These are phyloP conservation scores for Bacterosira constricta DNA, from an alignment of 108 stramenopile genomes.

Conservation along the genomic window DNA sequence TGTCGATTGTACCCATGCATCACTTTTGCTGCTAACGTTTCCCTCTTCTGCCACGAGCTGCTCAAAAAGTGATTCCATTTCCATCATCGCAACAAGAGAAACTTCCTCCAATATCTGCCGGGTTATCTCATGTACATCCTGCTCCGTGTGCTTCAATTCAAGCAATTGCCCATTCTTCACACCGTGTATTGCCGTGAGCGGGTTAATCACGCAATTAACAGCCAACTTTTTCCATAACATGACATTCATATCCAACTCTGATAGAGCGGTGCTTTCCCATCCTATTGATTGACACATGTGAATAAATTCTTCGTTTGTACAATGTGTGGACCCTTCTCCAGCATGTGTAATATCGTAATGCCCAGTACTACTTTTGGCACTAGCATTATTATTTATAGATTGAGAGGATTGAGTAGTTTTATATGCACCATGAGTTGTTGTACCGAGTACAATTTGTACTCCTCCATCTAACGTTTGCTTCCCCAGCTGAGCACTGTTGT, in stretches of 20 bases:
- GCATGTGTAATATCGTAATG: slow-evolving; percentile 39
- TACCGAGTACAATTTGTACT: slow-evolving; percentile 27
- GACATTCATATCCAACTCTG: slow-evolving; percentile 43
- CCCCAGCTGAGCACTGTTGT: not conserved
- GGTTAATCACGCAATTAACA: slow-evolving; percentile 80
- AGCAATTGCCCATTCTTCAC: slow-evolving; percentile 38
- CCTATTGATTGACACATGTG: slow-evolving; percentile 10
- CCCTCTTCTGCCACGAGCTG: not conserved
- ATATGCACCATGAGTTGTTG: slow-evolving; percentile 50
- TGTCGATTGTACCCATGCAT: slow-evolving; percentile 5
- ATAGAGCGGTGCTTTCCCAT: not conserved
- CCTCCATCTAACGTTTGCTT: not conserved
- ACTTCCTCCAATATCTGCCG: slow-evolving; percentile 36
- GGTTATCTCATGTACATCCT: not conserved
- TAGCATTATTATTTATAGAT: not conserved
- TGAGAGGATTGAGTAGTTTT: not conserved
- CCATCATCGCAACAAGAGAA: slow-evolving; percentile 27
- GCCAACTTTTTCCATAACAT: slow-evolving; percentile 79
- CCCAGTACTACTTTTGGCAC: not conserved
- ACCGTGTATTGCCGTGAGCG: slow-evolving; percentile 58
- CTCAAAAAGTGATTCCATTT: slow-evolving; percentile 15
- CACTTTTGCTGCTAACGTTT: not conserved
- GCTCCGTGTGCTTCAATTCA: not conserved
- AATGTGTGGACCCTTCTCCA: slow-evolving; percentile 35
- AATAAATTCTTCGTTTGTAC: slow-evolving; percentile 25